A percentile compares a stretch with the other conserved stretches of the same genome.
These are phyloP conservation scores for Xylariaceae sp. DNA, from an alignment of 2,329 filamentous ascomycete species.

Conservation along the genomic window DNA sequence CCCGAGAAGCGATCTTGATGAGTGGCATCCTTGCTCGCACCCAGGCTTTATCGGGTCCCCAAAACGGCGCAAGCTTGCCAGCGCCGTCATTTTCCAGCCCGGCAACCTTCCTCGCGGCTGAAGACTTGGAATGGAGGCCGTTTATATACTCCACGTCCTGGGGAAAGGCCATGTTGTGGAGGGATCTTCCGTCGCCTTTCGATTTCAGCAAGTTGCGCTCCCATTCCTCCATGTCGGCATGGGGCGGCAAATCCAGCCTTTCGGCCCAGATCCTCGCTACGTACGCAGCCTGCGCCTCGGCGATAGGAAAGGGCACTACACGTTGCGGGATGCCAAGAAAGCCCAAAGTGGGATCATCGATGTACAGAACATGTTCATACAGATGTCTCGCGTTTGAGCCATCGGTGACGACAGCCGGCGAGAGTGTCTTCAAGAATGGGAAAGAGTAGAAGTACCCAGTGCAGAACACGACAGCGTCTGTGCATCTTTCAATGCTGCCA, in stretches of 20 bases:
- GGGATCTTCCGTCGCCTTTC: conserved; percentile 40
- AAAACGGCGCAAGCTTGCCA: conserved; percentile 63
- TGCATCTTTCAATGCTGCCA: conserved; percentile 55
- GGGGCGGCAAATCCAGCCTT: conserved; percentile 54
- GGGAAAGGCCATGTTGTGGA: conserved; percentile 44
- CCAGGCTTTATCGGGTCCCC: conserved; percentile 67
- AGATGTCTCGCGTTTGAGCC: conserved; percentile 53
- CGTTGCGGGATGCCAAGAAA: conserved; percentile 71
- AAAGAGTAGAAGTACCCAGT: conserved; percentile 85
- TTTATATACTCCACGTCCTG: conserved; percentile 66
- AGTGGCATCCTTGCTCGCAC: conserved; percentile 54
- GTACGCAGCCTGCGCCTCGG: conserved; percentile 71
- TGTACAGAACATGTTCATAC: conserved; percentile 71
- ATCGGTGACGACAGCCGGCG: conserved; percentile 45
- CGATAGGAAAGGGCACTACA: conserved; percentile 79
- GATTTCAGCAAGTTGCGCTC: conserved; percentile 49
- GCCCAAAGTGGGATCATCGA: conserved; percentile 66
- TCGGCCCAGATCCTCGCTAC: conserved; percentile 73
- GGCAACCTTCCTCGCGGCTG: conserved; percentile 33
- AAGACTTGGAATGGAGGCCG: conserved; percentile 50
- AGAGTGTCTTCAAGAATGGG: conserved; percentile 49
- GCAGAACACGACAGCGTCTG: conserved; percentile 78
- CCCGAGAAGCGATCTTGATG: conserved; percentile 32
- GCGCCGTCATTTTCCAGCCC: conserved; percentile 24
- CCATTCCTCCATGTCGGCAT: conserved; percentile 61